Conservation (phyloP, 495 filamentous ascomycete species). For the Pseudomonodictys pantanalensis region DNA sequence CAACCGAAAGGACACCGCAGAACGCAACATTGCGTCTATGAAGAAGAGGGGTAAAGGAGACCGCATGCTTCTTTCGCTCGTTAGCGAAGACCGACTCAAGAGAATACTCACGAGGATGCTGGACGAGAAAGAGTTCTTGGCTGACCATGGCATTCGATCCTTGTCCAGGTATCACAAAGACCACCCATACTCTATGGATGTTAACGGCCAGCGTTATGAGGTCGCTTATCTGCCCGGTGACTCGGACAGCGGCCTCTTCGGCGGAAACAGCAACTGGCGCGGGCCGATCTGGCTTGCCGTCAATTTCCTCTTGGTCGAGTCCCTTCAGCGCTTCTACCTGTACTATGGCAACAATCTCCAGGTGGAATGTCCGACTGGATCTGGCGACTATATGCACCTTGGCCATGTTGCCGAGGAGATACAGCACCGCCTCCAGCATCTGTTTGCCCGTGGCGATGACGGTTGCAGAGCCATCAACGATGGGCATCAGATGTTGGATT, state of each 20-base stretch:
- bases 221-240: conserved; percentile 91
- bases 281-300: conserved; percentile 93
- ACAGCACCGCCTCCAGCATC: conserved; percentile 89
- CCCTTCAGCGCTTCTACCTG: conserved; percentile 86
- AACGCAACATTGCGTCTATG: conserved; percentile 91
- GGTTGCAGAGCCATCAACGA: conserved; percentile 83
- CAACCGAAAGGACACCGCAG: conserved; percentile 76
- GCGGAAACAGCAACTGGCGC: conserved; percentile 97
- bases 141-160: conserved; percentile 85
- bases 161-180: conserved; percentile 91
- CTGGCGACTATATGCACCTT: conserved; percentile 92
- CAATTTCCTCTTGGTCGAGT: conserved; percentile 93
- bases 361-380: conserved; percentile 91
- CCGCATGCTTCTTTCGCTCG: conserved; percentile 77
- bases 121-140: conserved; percentile 89
- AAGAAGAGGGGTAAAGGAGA: conserved; percentile 82
- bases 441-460: conserved; percentile 78
- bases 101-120: conserved; percentile 89
- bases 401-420: conserved; percentile 95
- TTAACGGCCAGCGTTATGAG: conserved; percentile 85
- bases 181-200: conserved; percentile 89
- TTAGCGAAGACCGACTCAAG: conserved; percentile 81
- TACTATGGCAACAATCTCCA: conserved; percentile 87
- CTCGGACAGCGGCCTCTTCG: conserved; percentile 89
- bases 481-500: conserved; percentile 78